Evolutionary conservation across 1,139 yeast species (phyloP), one percentile per base, ranked within the genome.

Genomic region (Sugiyamaella grinbergsii): DNA sequence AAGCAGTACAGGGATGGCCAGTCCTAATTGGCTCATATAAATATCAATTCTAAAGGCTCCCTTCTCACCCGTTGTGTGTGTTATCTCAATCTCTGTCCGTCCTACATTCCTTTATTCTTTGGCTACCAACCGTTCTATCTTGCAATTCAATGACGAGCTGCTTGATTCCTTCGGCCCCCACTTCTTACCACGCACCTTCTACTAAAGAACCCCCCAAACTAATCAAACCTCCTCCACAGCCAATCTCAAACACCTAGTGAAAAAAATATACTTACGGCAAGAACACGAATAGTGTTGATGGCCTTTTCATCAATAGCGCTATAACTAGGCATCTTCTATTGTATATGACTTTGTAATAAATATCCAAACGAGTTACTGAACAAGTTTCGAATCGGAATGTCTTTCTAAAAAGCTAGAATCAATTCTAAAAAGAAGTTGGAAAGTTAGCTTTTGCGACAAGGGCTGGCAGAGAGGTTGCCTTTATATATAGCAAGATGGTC

Each of bases 201-300:
- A 4, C 23, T 5, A 16, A 33, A 33, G n/a, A 8, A 6, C 20
- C 6, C 15, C 38, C 38, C 23, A 18, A 8, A 13, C 38, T 13
- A 16, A 18, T 33, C 19, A 10, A 11, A 18, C 23, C 23, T 31
- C 34, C 5, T 19, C 26, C 39, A 6, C 22, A 22, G 16, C 16
- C 11, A 11, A 22, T n/a, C 22, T 23, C 5, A 16, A 29, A 29
- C 32, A 29, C 7, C 32, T 4, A 8, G 5, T 7, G 11, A 5
- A 16, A 19, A 19, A 10, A 26, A 7, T 13, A 32, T 44, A 69
- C 73, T 58, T 67, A 71, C 82, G 41, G 98, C 82, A 66, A 94
- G 79, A 60, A 85, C 76, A 77, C 98, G 90, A 75, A 93, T 88
- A 62, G 98, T 89, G 77, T 81, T 79, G 73, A 94, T 77, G 54